These are phyloP conservation scores for Exophiala sp. DNA, from an alignment of 2,329 filamentous ascomycete species.

Conservation along the genomic window DNA sequence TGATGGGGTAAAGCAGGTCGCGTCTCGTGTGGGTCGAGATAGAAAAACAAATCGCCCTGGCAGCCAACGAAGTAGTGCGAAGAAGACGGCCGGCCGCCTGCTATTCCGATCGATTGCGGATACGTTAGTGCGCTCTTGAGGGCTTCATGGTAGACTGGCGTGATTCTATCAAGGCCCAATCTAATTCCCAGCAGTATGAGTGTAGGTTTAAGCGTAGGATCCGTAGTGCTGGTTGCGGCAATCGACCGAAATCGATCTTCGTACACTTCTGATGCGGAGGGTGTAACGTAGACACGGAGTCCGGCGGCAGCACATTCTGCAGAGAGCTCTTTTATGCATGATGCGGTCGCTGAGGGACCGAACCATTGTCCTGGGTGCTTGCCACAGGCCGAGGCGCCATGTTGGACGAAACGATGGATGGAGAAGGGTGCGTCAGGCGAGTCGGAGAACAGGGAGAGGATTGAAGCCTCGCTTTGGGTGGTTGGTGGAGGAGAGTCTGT, in stretches of 20 bases:
- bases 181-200: constrained; percentile 84
- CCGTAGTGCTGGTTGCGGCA: constrained; percentile 57
- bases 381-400: constrained; percentile 81
- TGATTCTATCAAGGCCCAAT: constrained; percentile 90
- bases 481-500: neutral
- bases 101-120: constrained; percentile 91
- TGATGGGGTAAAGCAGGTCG: constrained; percentile 69
- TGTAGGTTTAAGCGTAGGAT: constrained; percentile 72
- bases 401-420: constrained; percentile 87
- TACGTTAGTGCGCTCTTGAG: constrained; percentile 80
- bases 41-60: constrained; percentile 80
- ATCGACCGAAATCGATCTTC: constrained; percentile 80
- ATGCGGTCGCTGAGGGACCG: constrained; percentile 90
- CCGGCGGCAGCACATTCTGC: constrained; percentile 60
- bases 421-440: constrained; percentile 83
- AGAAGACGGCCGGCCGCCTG: constrained; percentile 87
- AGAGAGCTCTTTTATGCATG: constrained; percentile 81
- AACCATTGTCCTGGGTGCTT: constrained; percentile 99
- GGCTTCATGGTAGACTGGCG: constrained; percentile 92
- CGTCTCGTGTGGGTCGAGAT: constrained; percentile 89
- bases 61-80: constrained; percentile 74
- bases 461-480: constrained; percentile 34
- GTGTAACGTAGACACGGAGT: constrained; percentile 81
- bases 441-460: constrained; percentile 83
- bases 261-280: constrained; percentile 87